Evolutionary conservation across 306 rosid species (phyloP).

Genomic region (Trifolium subterraneum): DNA sequence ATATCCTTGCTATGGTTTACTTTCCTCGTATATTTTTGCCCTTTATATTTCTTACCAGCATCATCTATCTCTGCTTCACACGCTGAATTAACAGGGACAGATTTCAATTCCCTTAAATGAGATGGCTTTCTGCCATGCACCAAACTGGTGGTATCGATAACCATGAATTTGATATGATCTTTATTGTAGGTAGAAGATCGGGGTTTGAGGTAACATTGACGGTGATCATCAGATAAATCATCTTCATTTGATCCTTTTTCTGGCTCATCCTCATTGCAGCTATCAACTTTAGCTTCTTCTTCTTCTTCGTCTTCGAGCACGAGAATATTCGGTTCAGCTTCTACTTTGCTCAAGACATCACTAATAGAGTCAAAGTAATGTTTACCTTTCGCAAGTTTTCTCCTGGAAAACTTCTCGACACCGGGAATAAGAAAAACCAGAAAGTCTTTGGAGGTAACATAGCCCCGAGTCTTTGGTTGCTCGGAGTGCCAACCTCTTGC

Average conservation of each 20-base stretch:
- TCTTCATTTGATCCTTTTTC: constrained; percentile 49
- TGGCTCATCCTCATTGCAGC: background rate
- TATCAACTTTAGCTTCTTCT: constrained; percentile 40
- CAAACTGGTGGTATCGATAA: constrained; percentile 45
- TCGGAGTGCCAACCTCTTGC: constrained; percentile 5
- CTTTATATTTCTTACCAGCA: constrained; percentile 34
- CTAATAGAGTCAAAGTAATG: constrained; percentile 75
- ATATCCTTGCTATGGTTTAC: constrained; percentile 45
- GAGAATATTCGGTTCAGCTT: constrained; percentile 55
- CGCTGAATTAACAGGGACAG: constrained; percentile 47
- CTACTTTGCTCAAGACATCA: constrained; percentile 64
- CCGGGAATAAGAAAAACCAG: constrained; percentile 1
- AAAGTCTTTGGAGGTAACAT: background rate
- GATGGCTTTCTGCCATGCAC: constrained; percentile 54
- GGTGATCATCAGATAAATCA: background rate
- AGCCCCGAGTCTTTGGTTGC: background rate
- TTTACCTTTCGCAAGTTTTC: constrained; percentile 64
- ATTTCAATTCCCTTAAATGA: constrained; percentile 55
- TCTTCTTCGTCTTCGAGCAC: constrained; percentile 64
- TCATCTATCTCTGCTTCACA: constrained; percentile 41
- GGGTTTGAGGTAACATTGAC: constrained; percentile 9
- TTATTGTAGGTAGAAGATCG: constrained; percentile 5
- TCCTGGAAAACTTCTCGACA: background rate
- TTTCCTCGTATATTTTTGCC: constrained; percentile 18
- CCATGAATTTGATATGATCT: background rate